Evolutionary conservation across 2,329 filamentous ascomycete genomes (phyloP).

Genomic region (Fusarium camptoceras): DNA sequence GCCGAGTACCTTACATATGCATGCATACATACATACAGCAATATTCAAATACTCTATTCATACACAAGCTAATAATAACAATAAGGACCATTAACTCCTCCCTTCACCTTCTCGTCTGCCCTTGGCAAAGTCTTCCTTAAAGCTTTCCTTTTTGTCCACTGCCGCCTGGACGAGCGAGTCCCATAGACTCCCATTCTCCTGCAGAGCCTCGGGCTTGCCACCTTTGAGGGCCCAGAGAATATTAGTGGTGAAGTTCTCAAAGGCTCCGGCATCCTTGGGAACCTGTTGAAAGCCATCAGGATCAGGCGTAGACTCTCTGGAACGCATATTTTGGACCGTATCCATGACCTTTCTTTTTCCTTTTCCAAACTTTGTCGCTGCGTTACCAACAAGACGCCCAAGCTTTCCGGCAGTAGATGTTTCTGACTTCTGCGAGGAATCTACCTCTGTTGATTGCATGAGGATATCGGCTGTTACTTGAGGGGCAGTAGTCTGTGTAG

Average conservation of each 20-base stretch:
- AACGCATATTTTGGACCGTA: neutral
- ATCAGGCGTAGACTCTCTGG: constrained; percentile 11
- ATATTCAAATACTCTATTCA: neutral
- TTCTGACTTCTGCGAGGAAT: neutral
- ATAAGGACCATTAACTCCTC: neutral
- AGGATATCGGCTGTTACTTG: neutral
- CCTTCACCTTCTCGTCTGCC: neutral
- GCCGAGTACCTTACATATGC: neutral
- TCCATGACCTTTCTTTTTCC: neutral
- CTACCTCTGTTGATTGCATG: neutral
- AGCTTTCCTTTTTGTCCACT: neutral
- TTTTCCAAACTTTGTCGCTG: neutral
- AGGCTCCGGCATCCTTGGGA: too few species aligned
- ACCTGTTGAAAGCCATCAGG: neutral
- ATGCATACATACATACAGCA: neutral
- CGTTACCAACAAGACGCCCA: neutral
- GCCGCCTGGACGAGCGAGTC: neutral
- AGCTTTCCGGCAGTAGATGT: fast-evolving
- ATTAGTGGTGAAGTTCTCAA: neutral
- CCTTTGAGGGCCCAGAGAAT: constrained; percentile 13
- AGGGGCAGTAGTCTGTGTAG: neutral
- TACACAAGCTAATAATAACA: neutral
- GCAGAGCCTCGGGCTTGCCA: neutral
- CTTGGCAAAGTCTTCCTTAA: neutral
- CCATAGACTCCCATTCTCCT: neutral